Evolutionary conservation across 225 moss, liverwort and hornwort species (phyloP).

Genomic region (Antitrichia curtipendula): DNA sequence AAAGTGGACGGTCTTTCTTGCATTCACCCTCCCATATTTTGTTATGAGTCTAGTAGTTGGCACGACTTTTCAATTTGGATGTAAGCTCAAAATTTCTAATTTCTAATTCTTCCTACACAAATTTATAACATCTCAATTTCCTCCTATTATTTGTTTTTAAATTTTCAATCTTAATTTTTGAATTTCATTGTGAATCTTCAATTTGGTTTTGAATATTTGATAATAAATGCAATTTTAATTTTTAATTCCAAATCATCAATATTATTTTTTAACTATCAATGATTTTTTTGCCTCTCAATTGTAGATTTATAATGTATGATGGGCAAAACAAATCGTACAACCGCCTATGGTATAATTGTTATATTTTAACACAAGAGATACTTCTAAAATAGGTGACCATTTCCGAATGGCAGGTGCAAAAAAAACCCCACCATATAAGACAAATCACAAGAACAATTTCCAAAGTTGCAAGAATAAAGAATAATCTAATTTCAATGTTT

Average conservation of each 20-base stretch:
- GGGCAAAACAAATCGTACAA: not conserved
- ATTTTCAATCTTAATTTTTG: not conserved
- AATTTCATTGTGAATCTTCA: no score
- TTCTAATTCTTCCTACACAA: not conserved
- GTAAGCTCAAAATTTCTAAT: not conserved
- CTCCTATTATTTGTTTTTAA: no score
- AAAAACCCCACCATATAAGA: no score
- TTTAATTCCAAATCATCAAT: not conserved
- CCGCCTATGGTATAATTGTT: not conserved
- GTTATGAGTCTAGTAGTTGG: not conserved
- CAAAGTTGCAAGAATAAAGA: accelerated
- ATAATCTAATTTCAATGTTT: no score
- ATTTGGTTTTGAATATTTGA: no score
- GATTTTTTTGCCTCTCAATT: not conserved
- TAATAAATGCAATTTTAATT: no score
- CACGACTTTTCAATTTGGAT: not conserved
- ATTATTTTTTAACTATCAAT: not conserved
- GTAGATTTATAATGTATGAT: not conserved
- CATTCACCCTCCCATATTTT: no score
- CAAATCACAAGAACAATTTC: no score
- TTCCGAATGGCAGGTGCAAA: no score
- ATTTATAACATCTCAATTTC: no score
- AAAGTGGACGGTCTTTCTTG: no score
- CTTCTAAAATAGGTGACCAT: not conserved
- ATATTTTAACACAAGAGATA: no score